These are phyloP conservation scores for Purpureocillium takamizusanense DNA, from an alignment of 2,329 filamentous ascomycete species.

Conservation along the genomic window DNA sequence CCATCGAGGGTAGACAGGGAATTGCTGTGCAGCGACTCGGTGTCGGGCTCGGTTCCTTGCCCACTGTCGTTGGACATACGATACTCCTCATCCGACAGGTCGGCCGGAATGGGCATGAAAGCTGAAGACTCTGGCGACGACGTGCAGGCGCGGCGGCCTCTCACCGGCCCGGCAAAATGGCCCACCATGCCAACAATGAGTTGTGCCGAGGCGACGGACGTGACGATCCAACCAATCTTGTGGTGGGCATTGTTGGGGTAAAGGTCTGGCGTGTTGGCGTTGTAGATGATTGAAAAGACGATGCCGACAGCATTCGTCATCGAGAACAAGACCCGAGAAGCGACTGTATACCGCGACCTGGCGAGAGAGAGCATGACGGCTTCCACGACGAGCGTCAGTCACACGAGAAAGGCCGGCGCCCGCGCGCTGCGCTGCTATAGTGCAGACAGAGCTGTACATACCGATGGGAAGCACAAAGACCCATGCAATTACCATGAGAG, in stretches of 20 bases:
- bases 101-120: slow-evolving; percentile 55
- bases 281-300: slow-evolving; percentile 62
- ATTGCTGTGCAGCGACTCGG: slow-evolving; percentile 56
- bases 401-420: slow-evolving; percentile 4
- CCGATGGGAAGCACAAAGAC: slow-evolving; percentile 63
- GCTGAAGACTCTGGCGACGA: slow-evolving; percentile 38
- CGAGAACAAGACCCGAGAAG: slow-evolving; percentile 60
- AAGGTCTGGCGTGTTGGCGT: slow-evolving; percentile 71
- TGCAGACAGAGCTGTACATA: slow-evolving; percentile 29
- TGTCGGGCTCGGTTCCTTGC: slow-evolving; percentile 63
- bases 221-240: slow-evolving; percentile 78
- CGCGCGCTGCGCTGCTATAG: not conserved
- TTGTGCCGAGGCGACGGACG: slow-evolving; percentile 63
- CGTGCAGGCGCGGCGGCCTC: not conserved
- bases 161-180: slow-evolving; percentile 33
- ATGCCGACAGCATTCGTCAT: slow-evolving; percentile 55
- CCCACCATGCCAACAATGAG: slow-evolving; percentile 59
- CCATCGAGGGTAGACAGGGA: slow-evolving; percentile 49
- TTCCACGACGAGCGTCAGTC: slow-evolving; percentile 22
- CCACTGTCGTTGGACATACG: slow-evolving; percentile 64
- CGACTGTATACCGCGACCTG: slow-evolving; percentile 64
- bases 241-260: slow-evolving; percentile 85
- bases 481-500: slow-evolving; percentile 63
- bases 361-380: slow-evolving; percentile 81
- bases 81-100: slow-evolving; percentile 38